A percentile compares a stretch with the other conserved stretches of the same genome.
Evolutionary conservation across 768 basidiomycete genomes (phyloP).

Genomic region (Suillus sp.): DNA sequence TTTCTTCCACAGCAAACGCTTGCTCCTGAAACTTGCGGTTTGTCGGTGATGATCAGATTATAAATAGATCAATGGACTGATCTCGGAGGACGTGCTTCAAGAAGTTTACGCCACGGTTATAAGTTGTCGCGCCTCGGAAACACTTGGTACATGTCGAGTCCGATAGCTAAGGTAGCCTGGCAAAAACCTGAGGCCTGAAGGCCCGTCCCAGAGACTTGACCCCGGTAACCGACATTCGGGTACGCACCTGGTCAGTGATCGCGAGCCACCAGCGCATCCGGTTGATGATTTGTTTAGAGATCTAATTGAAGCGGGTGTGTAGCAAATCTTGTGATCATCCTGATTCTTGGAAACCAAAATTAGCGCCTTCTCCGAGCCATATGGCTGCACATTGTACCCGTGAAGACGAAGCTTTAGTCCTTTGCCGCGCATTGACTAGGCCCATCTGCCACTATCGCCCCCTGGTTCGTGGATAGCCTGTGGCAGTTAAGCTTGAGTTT

Average conservation of each 20-base stretch:
- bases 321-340: background rate
- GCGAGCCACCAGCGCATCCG: background rate
- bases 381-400: background rate
- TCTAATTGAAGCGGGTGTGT: background rate
- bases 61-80: background rate
- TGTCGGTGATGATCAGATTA: background rate
- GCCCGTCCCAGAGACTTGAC: background rate
- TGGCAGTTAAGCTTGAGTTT: background rate
- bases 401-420: background rate
- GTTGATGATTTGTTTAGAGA: background rate
- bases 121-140: background rate
- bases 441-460: background rate
- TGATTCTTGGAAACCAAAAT: background rate
- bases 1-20: background rate
- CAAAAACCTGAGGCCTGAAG: too few species aligned
- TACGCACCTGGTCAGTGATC: background rate
- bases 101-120: background rate
- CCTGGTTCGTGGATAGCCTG: background rate
- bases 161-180: background rate
- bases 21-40: too few species aligned
- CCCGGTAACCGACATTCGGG: background rate
- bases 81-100: background rate
- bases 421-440: background rate
- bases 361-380: background rate
- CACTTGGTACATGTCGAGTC: background rate